phyloP scores from a whole-genome alignment of 352 stramenopile genomes.

The Phytophthora melonis region DNA sequence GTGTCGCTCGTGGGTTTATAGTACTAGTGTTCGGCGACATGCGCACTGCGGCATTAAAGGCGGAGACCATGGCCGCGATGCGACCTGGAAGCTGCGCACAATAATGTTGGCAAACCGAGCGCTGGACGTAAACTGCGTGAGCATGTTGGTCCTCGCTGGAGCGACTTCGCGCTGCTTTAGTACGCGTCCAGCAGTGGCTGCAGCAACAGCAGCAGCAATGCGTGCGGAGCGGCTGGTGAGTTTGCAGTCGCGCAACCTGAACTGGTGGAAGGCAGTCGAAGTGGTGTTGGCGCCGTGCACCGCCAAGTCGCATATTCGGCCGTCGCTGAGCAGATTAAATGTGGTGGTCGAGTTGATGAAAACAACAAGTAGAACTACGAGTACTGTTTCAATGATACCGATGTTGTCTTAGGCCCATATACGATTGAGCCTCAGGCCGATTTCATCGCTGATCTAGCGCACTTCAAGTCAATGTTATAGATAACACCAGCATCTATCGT shows the following conservation, averaged over 20 bases:
- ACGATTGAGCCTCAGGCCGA: too few relatives aligned
- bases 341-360: conserved; percentile 20
- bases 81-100: too few relatives aligned
- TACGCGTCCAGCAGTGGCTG: conserved; percentile 4
- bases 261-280: conserved; percentile 20
- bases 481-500: too few relatives aligned
- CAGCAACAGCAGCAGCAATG: conserved; percentile 8
- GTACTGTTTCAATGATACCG: conserved; percentile 22
- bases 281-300: conserved; percentile 13
- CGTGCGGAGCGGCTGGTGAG: not conserved
- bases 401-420: too few relatives aligned
- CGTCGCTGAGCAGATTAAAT: not conserved
- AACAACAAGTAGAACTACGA: too few relatives aligned
- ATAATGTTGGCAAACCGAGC: not conserved
- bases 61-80: too few relatives aligned
- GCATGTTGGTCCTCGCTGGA: conserved; percentile 18
- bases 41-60: too few relatives aligned
- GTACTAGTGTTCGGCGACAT: too few relatives aligned
- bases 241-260: conserved; percentile 25
- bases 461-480: too few relatives aligned
- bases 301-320: conserved; percentile 29
- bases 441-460: too few relatives aligned
- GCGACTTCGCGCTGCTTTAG: conserved; percentile 20
- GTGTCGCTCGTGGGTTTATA: too few relatives aligned
- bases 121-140: conserved; percentile 7